Evolutionary conservation across 2,329 filamentous ascomycete genomes (phyloP).

Genomic region (Hirsutella thompsonii): DNA sequence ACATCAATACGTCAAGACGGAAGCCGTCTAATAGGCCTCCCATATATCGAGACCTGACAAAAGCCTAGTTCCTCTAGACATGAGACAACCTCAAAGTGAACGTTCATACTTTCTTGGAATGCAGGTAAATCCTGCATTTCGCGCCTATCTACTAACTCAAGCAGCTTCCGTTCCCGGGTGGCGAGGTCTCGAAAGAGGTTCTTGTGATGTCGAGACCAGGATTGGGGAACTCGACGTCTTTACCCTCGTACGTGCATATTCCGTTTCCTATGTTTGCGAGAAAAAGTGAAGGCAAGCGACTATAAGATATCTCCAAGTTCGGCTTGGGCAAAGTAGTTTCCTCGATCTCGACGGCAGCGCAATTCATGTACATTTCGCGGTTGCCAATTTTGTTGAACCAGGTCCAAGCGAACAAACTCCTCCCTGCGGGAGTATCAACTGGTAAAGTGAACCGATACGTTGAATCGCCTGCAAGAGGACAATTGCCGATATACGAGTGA

Average conservation of each 20-base stretch:
- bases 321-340: constrained; percentile 12
- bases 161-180: too few relatives aligned
- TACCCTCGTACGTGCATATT: constrained; percentile 44
- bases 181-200: too few relatives aligned
- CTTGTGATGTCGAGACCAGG: constrained; percentile 49
- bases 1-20: too few relatives aligned
- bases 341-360: constrained; percentile 54
- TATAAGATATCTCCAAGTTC: too few relatives aligned
- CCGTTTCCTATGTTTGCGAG: constrained; percentile 52
- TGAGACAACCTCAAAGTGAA: too few relatives aligned
- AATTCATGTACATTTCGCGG: constrained; percentile 82
- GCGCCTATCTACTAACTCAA: too few relatives aligned
- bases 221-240: constrained; percentile 51
- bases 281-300: constrained; percentile 55
- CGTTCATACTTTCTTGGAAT: too few relatives aligned
- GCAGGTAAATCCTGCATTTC: too few relatives aligned
- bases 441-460: constrained; percentile 57
- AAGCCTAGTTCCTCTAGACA: too few relatives aligned
- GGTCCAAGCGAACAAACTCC: constrained; percentile 61
- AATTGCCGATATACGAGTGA: constrained; percentile 42
- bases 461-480: constrained; percentile 29
- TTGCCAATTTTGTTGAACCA: constrained; percentile 70
- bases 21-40: too few relatives aligned
- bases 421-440: constrained; percentile 42
- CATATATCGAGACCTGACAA: too few relatives aligned